Conservation (phyloP, 148 eudicot genomes). For the Rhododendron ferrugineum region DNA sequence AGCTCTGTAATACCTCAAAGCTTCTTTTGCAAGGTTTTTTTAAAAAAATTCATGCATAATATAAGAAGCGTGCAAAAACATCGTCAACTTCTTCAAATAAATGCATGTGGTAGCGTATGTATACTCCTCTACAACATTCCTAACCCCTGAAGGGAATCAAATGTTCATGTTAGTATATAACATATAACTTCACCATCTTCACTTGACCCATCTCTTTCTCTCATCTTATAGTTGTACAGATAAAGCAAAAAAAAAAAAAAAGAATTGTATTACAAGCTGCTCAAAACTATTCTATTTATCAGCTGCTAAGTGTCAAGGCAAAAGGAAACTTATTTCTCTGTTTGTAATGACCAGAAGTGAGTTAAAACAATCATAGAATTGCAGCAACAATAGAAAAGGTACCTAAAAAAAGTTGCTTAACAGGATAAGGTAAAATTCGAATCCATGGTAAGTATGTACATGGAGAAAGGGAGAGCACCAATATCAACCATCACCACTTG, state of each 20-base stretch:
- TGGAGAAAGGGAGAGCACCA: background rate
- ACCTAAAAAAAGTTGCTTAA: background rate
- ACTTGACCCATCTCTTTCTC: background rate
- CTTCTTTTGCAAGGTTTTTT: background rate
- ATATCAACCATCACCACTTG: background rate
- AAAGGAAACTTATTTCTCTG: background rate
- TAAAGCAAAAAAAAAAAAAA: background rate
- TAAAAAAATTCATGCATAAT: background rate
- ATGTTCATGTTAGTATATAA: too few relatives aligned
- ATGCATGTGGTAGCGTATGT: background rate
- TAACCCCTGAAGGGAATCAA: background rate
- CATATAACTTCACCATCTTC: background rate
- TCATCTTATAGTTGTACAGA: background rate
- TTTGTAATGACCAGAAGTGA: background rate
- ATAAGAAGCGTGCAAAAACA: background rate
- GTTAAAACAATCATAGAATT: background rate
- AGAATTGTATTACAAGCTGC: background rate
- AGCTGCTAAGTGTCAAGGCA: background rate
- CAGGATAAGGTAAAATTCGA: background rate
- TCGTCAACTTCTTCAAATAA: background rate
- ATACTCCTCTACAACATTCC: background rate
- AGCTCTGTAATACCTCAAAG: background rate
- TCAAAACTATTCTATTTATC: background rate
- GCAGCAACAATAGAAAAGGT: background rate
- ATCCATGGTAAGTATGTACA: background rate